Conservation (phyloP, 495 filamentous ascomycete species). For the Podospora bellae-mahoneyi region DNA sequence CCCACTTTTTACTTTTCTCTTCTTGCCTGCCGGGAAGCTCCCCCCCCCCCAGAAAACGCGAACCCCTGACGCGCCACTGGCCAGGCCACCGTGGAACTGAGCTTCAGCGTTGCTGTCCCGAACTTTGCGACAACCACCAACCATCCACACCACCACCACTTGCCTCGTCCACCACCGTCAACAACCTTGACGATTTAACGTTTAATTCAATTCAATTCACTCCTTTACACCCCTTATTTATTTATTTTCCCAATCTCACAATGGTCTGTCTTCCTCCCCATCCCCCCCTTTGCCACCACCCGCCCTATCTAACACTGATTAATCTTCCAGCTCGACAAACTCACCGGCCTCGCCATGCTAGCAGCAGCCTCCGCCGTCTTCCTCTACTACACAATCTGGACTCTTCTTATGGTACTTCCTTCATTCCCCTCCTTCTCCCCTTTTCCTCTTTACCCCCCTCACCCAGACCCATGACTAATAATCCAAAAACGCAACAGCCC, state of each 20-base stretch:
- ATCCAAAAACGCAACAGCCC: slow-evolving; percentile 55
- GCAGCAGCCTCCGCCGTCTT: slow-evolving; percentile 92
- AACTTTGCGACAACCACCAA: slow-evolving; percentile 12
- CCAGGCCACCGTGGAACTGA: not conserved
- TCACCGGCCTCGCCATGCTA: slow-evolving; percentile 96
- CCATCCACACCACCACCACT: not conserved
- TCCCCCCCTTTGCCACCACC: not conserved
- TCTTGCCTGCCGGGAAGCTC: slow-evolving; percentile 8
- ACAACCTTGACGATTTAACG: not conserved
- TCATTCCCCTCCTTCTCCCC: not conserved
- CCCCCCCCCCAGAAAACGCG: slow-evolving; percentile 18
- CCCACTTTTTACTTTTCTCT: slow-evolving; percentile 9
- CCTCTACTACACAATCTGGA: slow-evolving; percentile 98
- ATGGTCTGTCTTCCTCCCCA: slow-evolving; percentile 32
- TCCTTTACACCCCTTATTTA: slow-evolving; percentile 5
- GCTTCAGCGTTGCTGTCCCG: not conserved
- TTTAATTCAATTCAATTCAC: not conserved
- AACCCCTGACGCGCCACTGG: slow-evolving; percentile 24
- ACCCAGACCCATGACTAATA: not conserved
- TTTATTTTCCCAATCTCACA: slow-evolving; percentile 24
- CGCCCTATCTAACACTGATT: slow-evolving; percentile 15
- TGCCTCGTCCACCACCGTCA: not conserved
- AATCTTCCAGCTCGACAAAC: slow-evolving; percentile 74
- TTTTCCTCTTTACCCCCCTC: not conserved
- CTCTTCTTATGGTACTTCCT: slow-evolving; percentile 78